These are phyloP conservation scores for Amesomyces nigricolor DNA, from an alignment of 2,329 filamentous ascomycete species.

Conservation along the genomic window DNA sequence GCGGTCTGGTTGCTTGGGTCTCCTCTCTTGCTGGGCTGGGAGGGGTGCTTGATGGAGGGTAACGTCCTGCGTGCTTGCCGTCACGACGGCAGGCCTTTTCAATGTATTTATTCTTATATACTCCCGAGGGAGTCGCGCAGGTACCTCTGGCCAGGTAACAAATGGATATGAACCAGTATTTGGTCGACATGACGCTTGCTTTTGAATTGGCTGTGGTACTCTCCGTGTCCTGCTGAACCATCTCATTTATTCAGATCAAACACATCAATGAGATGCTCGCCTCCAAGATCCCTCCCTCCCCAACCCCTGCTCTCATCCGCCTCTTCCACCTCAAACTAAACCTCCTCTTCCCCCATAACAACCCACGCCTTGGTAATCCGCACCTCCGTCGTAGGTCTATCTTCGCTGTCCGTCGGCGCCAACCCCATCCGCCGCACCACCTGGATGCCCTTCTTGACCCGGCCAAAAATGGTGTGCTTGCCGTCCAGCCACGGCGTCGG, in stretches of 20 bases:
- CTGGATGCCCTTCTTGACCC: slow-evolving; percentile 76
- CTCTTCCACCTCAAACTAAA: not conserved
- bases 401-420: slow-evolving; percentile 75
- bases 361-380: slow-evolving; percentile 71
- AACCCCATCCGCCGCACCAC: slow-evolving; percentile 84
- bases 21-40: too few species aligned
- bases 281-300: not conserved
- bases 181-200: too few species aligned
- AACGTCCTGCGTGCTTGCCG: not conserved
- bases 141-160: too few species aligned
- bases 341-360: not conserved
- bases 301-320: not conserved
- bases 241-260: too few species aligned
- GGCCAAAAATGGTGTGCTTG: slow-evolving; percentile 93
- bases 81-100: not conserved
- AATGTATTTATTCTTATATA: too few species aligned
- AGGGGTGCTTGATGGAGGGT: too few species aligned
- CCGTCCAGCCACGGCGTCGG: slow-evolving; percentile 95
- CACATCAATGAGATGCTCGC: not conserved
- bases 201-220: too few species aligned
- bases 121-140: too few species aligned
- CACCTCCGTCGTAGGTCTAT: slow-evolving; percentile 75
- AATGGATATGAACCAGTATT: too few species aligned
- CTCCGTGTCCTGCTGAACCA: too few species aligned
- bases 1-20: not conserved